Conservation (phyloP, 1,284 basidiomycete species). For the Malassezia sp. region DNA sequence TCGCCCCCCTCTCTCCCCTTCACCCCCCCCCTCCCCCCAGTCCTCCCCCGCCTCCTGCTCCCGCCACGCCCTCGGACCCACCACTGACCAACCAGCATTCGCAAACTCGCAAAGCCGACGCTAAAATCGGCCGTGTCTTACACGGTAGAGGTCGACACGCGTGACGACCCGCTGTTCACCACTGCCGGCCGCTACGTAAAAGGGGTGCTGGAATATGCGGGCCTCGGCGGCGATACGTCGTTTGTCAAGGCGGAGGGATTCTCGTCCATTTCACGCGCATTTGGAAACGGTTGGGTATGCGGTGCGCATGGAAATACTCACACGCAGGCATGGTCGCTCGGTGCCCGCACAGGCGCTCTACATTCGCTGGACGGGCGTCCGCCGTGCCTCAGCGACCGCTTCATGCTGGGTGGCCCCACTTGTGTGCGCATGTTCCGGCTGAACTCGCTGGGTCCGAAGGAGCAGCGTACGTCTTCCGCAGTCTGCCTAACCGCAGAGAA, state of each 20-base stretch:
- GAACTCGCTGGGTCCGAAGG: slow-evolving; percentile 72
- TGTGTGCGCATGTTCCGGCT: slow-evolving; percentile 73
- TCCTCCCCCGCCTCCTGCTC: slow-evolving; percentile 15
- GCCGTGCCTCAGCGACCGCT: slow-evolving; percentile 66
- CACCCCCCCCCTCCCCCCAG: too few species aligned
- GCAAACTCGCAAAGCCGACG: slow-evolving; percentile 63
- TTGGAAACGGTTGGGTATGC: slow-evolving; percentile 17
- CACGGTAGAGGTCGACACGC: slow-evolving; percentile 64
- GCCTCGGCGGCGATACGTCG: slow-evolving; percentile 34
- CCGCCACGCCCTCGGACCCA: too few species aligned
- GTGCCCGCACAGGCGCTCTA: slow-evolving; percentile 21
- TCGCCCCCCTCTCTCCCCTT: too few species aligned
- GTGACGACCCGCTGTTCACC: slow-evolving; percentile 61
- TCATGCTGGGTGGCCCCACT: slow-evolving; percentile 87
- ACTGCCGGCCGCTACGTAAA: slow-evolving; percentile 22
- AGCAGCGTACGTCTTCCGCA: slow-evolving; percentile 53
- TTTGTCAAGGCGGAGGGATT: slow-evolving; percentile 33
- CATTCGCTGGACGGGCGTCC: slow-evolving; percentile 26
- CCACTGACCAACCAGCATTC: slow-evolving; percentile 55
- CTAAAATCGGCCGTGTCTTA: slow-evolving; percentile 77
- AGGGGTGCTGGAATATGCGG: slow-evolving; percentile 26
- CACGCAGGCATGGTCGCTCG: slow-evolving; percentile 12
- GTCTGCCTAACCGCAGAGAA: slow-evolving; percentile 48
- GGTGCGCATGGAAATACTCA: neutral
- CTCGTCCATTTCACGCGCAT: slow-evolving; percentile 9